A percentile compares a stretch with the other conserved stretches of the same genome.
phyloP scores from a whole-genome alignment of 75 land plant genomes.

The Pinus albicaulis region DNA sequence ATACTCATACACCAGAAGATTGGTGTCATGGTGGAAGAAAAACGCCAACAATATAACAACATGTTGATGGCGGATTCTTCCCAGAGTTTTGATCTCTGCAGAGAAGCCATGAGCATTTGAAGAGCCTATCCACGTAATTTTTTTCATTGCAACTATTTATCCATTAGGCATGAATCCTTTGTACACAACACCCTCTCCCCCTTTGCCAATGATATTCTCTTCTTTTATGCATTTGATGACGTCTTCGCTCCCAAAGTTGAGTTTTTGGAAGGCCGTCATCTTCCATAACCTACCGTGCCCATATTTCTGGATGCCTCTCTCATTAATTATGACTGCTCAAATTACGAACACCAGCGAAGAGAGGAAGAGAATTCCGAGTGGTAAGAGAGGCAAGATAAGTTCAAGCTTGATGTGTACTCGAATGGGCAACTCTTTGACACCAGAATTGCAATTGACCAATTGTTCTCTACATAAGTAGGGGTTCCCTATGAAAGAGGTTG shows the following conservation, averaged over 20 bases:
- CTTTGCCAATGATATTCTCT: conserved; percentile 73
- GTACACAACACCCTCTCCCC: conserved; percentile 82
- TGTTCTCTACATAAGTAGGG: conserved; percentile 37
- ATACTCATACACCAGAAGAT: conserved; percentile 67
- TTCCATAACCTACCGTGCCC: conserved; percentile 34
- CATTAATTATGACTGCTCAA: conserved; percentile 19
- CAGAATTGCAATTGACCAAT: not conserved
- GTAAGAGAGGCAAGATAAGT: not conserved
- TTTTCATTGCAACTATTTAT: conserved; percentile 72
- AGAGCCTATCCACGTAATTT: conserved; percentile 26
- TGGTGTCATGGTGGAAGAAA: conserved; percentile 55
- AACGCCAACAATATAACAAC: conserved; percentile 60
- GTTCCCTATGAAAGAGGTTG: conserved; percentile 30
- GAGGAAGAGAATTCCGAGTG: conserved; percentile 41
- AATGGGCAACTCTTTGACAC: not conserved
- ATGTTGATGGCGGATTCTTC: conserved; percentile 68
- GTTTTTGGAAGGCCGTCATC: conserved; percentile 65
- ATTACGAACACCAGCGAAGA: conserved; percentile 28
- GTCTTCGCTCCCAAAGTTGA: conserved; percentile 54
- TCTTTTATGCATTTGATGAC: conserved; percentile 63
- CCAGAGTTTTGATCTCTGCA: conserved; percentile 70
- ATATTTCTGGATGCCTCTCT: conserved; percentile 15
- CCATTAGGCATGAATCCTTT: conserved; percentile 67
- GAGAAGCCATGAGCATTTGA: conserved; percentile 59
- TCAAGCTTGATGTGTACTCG: not conserved